Base-by-base conservation (phyloP, 1,139 yeast genomes). In the Zygotorulaspora mrakii region DNA sequence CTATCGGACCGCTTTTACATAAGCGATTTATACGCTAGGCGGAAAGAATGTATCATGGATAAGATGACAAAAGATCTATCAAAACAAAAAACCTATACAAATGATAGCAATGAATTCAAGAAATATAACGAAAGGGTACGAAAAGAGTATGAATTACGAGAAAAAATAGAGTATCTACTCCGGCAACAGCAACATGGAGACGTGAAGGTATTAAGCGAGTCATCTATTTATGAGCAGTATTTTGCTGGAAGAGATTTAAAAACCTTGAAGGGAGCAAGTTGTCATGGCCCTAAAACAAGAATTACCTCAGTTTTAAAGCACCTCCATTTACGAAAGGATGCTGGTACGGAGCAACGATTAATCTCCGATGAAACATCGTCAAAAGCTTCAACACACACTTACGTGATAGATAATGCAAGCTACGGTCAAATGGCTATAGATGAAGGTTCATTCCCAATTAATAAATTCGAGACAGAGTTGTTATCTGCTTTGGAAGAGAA, bases 71-170 rank as follows among this genome's bases (percentile, higher is more conserved):
- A 21, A 25, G 21, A 18, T 8, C 27, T 18, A n/a, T 28, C 27
- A n/a, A n/a, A 16, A 17, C 24, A 31, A 13, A 22, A 33, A 2
- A 20, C 37, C 9, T 29, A 30, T 22, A 27, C 35, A 2, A 26
- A 32, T 17, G 40, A 28, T 11, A 33, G 17, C 12, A 40, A 36
- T 33, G 59, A 55, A 32, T 57, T 55, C 26, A 36, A 43, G 8
- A 36, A 33, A 2, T 57, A 57, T 42, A 48, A 55, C 30, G 33
- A 32, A 12, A 51, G 46, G 28, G 50, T 56, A 3, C 44, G 47
- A 25, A 43, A 42, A 26, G 61, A 57, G 26, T 52, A 50, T 23
- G 46, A 41, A 17, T 25, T 56, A 17, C 40, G 61, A 33, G 55
- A 52, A 5, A 55, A 51, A 32, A 11, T 55, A 30, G 56, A 55